Conservation (phyloP, 2,329 filamentous ascomycete species). For the Epichloe bromicola region DNA sequence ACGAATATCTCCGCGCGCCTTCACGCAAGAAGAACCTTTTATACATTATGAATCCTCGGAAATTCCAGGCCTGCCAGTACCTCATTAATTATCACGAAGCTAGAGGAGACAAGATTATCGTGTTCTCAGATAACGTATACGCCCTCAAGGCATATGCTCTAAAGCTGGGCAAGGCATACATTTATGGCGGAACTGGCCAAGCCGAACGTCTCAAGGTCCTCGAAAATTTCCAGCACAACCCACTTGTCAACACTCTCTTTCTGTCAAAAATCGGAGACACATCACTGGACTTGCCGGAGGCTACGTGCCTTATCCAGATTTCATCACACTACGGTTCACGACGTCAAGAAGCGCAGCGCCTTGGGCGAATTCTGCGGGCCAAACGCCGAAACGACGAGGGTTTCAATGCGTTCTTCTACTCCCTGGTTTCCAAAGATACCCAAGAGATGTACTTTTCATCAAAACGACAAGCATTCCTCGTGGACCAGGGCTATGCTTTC, state of each 20-base stretch:
- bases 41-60: conserved; percentile 95
- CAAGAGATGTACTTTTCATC: conserved; percentile 97
- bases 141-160: conserved; percentile 75
- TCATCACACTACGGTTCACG: conserved; percentile 95
- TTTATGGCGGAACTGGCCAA: conserved; percentile 80
- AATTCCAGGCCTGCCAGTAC: conserved; percentile 95
- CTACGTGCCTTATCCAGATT: conserved; percentile 92
- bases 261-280: conserved; percentile 96
- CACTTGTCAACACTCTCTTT: conserved; percentile 82
- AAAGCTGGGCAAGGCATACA: conserved; percentile 76
- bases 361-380: conserved; percentile 85
- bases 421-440: conserved; percentile 91
- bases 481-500: conserved; percentile 97
- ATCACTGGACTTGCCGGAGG: conserved; percentile 91
- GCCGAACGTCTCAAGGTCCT: conserved; percentile 75
- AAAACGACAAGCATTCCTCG: conserved; percentile 90
- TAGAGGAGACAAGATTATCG: conserved; percentile 92
- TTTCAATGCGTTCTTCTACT: conserved; percentile 99
- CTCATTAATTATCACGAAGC: conserved; percentile 97
- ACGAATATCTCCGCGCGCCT: conserved; percentile 71
- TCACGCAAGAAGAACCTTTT: conserved; percentile 39
- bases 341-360: conserved; percentile 86
- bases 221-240: conserved; percentile 91
- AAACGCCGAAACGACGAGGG: conserved; percentile 95
- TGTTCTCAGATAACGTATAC: conserved; percentile 96